phyloP scores from a whole-genome alignment of 768 basidiomycete genomes.

The Suillus subluteus region DNA sequence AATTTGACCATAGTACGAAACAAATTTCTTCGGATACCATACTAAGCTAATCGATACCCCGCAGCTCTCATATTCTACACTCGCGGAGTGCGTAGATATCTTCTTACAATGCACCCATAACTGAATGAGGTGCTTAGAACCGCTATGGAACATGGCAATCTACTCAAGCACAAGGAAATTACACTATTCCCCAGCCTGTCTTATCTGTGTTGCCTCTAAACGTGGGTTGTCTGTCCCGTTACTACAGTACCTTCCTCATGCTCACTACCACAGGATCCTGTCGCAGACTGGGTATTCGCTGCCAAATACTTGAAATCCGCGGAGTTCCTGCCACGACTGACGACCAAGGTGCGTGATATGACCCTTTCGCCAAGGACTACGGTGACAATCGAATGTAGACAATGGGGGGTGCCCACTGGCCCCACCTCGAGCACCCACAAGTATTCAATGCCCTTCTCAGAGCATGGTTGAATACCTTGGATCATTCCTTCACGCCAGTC shows the following conservation, averaged over 20 bases:
- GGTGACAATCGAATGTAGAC: slow-evolving; percentile 37
- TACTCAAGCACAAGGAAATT: slow-evolving; percentile 44
- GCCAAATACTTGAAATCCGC: slow-evolving; percentile 30
- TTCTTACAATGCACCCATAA: neutral
- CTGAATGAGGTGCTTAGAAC: slow-evolving; percentile 35
- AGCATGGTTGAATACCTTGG: slow-evolving; percentile 48
- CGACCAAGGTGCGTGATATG: slow-evolving; percentile 34
- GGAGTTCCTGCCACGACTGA: slow-evolving; percentile 38
- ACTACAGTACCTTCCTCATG: neutral
- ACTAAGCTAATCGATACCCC: neutral
- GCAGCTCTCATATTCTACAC: slow-evolving; percentile 72
- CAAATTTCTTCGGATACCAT: neutral
- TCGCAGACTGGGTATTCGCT: slow-evolving; percentile 45
- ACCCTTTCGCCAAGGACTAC: slow-evolving; percentile 41
- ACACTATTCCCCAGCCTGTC: slow-evolving; percentile 45
- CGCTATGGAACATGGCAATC: slow-evolving; percentile 40
- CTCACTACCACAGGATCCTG: slow-evolving; percentile 39
- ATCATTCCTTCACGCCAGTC: neutral
- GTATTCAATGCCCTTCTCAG: slow-evolving; percentile 55
- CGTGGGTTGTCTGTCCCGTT: slow-evolving; percentile 25
- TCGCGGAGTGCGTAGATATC: slow-evolving; percentile 41
- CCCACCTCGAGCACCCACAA: slow-evolving; percentile 61
- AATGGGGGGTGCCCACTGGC: slow-evolving; percentile 65
- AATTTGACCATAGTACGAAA: slow-evolving; percentile 61
- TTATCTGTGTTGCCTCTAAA: slow-evolving; percentile 44